Base-by-base conservation (phyloP, 106 monocot genomes). In the Acorus calamus region DNA sequence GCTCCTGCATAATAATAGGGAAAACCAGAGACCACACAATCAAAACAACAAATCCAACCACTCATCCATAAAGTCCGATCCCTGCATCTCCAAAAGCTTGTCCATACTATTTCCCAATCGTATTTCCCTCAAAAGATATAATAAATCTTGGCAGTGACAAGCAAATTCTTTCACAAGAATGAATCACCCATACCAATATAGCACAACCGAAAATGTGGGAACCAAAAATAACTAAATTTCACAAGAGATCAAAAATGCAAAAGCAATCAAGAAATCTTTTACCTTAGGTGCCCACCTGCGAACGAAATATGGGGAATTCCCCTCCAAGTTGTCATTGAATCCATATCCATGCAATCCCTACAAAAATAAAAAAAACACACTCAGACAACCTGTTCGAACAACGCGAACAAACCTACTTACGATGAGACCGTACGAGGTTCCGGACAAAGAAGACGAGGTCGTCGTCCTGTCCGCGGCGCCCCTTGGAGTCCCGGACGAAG, bases 371-470 rank as follows among this genome's bases (percentile, higher is more conserved):
- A n/a, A n/a, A 41, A 46, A 64, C 6, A 52, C 11, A 11, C 6
- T 46, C 55, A 14, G 8, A 69, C 43, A 69, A 7, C 6, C 13
- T 3, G 8, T 12, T 8, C 52, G 47, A 56, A 12, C 56, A 56
- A 53, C 13, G 6, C n/a, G 6, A 44, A 11, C 5, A 66, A 41
- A n/a, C 4, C 5, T 4, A 41, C 44, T 14, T 6, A 14, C 42
- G 46, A 55, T 53, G 8, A 52, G 44, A 55, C 28, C 28, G 28
- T 77, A 96, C 94, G 87, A 69, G 82, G 45, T 82, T 77, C 70
- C 76, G 82, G 64, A 96, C 96, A 57, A 96, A 96, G 74, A 91
- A 96, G 3, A 96, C 63, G 45, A 96, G 84, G 59, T 96, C 96
- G 74, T 96, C 94, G n/a, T 91, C 87, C 50, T 83, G 28, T 28